Evolutionary conservation across 768 basidiomycete species (phyloP).

Genomic region (Tricholoma bakamatsutake): DNA sequence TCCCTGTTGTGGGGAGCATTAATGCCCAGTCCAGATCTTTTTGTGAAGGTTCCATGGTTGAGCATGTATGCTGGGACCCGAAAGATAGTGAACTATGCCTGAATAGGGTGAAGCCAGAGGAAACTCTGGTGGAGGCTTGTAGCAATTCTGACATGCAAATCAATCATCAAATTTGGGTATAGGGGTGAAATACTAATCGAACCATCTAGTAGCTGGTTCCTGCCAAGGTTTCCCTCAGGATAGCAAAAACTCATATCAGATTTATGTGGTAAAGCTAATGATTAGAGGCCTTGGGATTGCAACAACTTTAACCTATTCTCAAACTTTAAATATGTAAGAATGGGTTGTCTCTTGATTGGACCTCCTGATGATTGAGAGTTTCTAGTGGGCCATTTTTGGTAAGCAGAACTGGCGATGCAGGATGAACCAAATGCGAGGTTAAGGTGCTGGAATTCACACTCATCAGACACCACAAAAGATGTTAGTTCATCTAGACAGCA

Average conservation of each 20-base stretch:
- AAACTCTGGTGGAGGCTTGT: constrained; percentile 95
- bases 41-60: constrained; percentile 71
- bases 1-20: too few species aligned
- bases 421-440: constrained; percentile 66
- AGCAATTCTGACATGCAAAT: constrained; percentile 97
- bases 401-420: constrained; percentile 66
- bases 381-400: constrained; percentile 78
- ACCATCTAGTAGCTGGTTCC: constrained; percentile 16
- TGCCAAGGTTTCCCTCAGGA: too few species aligned
- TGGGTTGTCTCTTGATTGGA: constrained; percentile 81
- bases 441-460: constrained; percentile 79
- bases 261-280: constrained; percentile 80
- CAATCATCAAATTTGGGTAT: constrained; percentile 94
- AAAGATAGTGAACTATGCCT: constrained; percentile 89
- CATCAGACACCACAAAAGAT: constrained; percentile 43
- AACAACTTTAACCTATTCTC: too few species aligned
- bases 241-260: constrained; percentile 15
- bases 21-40: too few species aligned
- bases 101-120: constrained; percentile 91
- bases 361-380: constrained; percentile 79
- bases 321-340: constrained; percentile 13
- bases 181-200: constrained; percentile 63
- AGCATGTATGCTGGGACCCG: constrained; percentile 84
- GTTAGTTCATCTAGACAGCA: constrained; percentile 13
- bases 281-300: constrained; percentile 62